Base-by-base conservation (phyloP, 2,329 filamentous ascomycete species). In the Anthostomella pinea region DNA sequence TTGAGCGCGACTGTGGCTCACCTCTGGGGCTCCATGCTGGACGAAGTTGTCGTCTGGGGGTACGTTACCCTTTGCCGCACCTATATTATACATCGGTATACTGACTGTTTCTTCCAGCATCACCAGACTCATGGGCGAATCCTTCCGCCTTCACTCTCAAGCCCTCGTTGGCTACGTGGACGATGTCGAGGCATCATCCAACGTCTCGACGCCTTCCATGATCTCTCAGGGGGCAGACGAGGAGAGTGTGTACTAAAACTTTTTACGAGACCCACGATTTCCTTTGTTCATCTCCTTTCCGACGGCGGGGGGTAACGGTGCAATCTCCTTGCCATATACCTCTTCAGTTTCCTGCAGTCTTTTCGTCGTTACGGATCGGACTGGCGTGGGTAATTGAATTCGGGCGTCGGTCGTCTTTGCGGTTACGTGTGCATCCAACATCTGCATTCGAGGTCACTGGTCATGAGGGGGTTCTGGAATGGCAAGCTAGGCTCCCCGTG, bases 11-110 rank as follows among this genome's bases (percentile, higher is more conserved):
- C 88, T 34, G 91, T 98, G 27, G 90, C 91, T 46, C 82, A 87
- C 55, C 80, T 97, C 29, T 98, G 93, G 93, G 93, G 91, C 54
- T 91, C 88, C 48, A 96, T 97, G 85, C 82, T 97, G 49, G 93
- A 97, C 60, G 93, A 96, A 68, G 93, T 97, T 46, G 91, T 97
- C 52, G 93, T 98, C 43, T 97, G 93, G 93, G 93, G 93, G 89
- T 95, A 83, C 80, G 89, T 85, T 16, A 49, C 15, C 23, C 11
- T 56, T 88, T 85, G 39, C 89, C 91, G 58, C 89, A 85, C 53
- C 89, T 91, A 60, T 79, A 11, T 95, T 35, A 93, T 95, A n/a
- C n/a, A n/a, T n/a, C n/a, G n/a, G n/a, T 83, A 33, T n/a, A 51
- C 75, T 79, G 71, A 81, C 65, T 33, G 6, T 30, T 32, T 15